phyloP scores from a whole-genome alignment of 768 basidiomycete species.

The Naganishia onofrii region DNA sequence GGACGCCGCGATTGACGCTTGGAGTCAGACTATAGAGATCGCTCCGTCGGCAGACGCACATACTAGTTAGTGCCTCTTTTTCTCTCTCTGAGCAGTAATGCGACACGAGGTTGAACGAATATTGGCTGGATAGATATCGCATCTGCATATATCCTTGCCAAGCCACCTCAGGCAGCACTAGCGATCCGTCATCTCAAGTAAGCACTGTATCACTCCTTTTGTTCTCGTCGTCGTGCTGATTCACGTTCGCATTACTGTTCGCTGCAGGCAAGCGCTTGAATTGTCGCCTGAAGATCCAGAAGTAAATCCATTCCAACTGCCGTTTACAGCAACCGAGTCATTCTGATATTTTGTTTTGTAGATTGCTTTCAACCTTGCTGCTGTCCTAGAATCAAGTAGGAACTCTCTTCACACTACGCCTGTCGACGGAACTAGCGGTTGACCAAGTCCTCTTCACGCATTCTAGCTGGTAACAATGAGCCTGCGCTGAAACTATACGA shows the following conservation, averaged over 20 bases:
- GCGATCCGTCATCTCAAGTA: conserved; percentile 52
- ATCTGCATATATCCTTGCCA: conserved; percentile 52
- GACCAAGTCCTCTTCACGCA: neutral
- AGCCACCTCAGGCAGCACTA: conserved; percentile 51
- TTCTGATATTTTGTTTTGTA: conserved; percentile 4
- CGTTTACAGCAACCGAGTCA: neutral
- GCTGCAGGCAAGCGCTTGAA: conserved; percentile 41
- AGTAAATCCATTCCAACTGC: conserved; percentile 34
- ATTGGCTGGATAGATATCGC: conserved; percentile 43
- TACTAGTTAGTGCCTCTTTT: conserved; percentile 43
- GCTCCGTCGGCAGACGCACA: conserved; percentile 49
- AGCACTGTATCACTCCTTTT: conserved; percentile 19
- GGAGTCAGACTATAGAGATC: conserved; percentile 44
- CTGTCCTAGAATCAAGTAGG: conserved; percentile 49
- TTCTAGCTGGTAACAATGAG: conserved; percentile 48
- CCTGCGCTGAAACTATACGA: conserved; percentile 51
- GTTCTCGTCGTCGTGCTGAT: neutral
- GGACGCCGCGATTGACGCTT: conserved; percentile 43
- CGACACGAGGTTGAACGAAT: conserved; percentile 1
- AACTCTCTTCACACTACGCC: neutral
- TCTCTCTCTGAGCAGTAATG: no score
- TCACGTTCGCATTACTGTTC: neutral
- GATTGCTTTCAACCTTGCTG: conserved; percentile 52
- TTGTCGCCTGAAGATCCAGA: conserved; percentile 50
- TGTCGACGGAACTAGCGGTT: neutral